Evolutionary conservation across 2,329 filamentous ascomycete genomes (phyloP).

Genomic region (Venturia nashicola): DNA sequence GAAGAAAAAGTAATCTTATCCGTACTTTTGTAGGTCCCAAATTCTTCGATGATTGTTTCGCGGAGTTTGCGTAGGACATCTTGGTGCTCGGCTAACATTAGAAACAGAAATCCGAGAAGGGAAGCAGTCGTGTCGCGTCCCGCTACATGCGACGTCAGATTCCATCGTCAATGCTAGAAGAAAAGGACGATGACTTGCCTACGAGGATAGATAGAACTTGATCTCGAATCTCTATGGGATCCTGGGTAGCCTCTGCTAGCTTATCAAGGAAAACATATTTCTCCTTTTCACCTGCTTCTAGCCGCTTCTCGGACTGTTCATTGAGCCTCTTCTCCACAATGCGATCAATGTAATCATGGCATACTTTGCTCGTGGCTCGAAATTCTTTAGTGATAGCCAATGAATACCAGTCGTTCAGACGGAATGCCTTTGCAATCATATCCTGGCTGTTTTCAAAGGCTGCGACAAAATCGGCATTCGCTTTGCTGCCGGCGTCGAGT

Average conservation of each 20-base stretch:
- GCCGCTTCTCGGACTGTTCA: conserved; percentile 21
- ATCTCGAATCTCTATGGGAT: conserved; percentile 34
- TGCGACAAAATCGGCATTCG: conserved; percentile 5
- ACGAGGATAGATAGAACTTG: conserved; percentile 40
- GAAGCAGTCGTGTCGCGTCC: conserved; percentile 43
- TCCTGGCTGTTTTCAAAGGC: conserved; percentile 8
- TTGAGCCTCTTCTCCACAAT: conserved; percentile 33
- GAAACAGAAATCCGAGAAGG: conserved; percentile 34
- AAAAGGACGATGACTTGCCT: neutral
- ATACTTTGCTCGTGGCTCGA: conserved; percentile 17
- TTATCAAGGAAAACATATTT: conserved; percentile 39
- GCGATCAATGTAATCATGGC: conserved; percentile 37
- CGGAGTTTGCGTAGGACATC: conserved; percentile 2
- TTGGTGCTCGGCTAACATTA: conserved; percentile 4
- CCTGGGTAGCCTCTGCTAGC: conserved; percentile 32
- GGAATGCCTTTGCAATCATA: neutral
- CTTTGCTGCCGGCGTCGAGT: conserved; percentile 16
- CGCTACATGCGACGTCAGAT: conserved; percentile 17
- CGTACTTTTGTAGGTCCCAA: conserved; percentile 1
- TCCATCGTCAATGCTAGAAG: neutral
- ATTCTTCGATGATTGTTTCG: neutral
- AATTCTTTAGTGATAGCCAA: conserved; percentile 11
- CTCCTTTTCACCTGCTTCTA: conserved; percentile 17
- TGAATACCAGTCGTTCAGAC: neutral
- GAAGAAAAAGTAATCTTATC: neutral